Evolutionary conservation across 1,284 basidiomycete genomes (phyloP), one percentile per base, ranked within the genome.

Genomic region (Pseudozyma flocculosa): DNA sequence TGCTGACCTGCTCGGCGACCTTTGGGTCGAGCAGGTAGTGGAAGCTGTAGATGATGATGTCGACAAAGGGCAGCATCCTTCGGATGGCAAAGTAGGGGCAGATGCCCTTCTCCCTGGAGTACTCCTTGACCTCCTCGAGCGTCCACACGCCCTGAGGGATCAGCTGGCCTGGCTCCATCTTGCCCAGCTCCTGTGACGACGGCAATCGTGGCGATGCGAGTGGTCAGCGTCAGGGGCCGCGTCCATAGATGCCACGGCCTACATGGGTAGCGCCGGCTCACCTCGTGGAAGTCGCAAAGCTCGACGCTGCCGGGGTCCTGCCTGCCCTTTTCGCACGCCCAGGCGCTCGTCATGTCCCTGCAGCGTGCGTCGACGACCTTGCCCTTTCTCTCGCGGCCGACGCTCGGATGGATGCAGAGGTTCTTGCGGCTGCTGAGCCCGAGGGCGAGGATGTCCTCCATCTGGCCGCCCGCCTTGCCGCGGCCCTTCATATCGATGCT

Each of bases 1-100:
- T 93, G 7, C 93, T 97, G 14, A 99, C 95, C 81, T 97, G 93
- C 72, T 98, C 94, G 0, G 95, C 95, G 38, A 99, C 92, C 80
- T 99, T 99, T 0, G 95, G 95, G 80, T 99, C 95, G 40, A 99
- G 85, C 22, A 99, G 84, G 78, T 99, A 99, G 79, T 98, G 95
- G 81, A 98, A 99, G 30, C 94, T 97, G 79, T 97, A 99, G 79
- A 99, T 97, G 79, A 99, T 86, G 61, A 98, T 84, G 78, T 96
- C 90, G 50, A 91, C 89, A 76, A 93, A 95, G 0, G 92, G 88
- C 84, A 99, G 92, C 94, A 97, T 98, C 73, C 95, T 82, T 65
- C 95, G 87, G 23, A 98, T 89, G 11, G 90, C 87, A 78, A 98
- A 99, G 80, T 99, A 99, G 0, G 95, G 95, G 75, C 95, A 99